Conservation (phyloP, 225 moss, liverwort and hornwort species). For the Thuidium tamariscinum region DNA sequence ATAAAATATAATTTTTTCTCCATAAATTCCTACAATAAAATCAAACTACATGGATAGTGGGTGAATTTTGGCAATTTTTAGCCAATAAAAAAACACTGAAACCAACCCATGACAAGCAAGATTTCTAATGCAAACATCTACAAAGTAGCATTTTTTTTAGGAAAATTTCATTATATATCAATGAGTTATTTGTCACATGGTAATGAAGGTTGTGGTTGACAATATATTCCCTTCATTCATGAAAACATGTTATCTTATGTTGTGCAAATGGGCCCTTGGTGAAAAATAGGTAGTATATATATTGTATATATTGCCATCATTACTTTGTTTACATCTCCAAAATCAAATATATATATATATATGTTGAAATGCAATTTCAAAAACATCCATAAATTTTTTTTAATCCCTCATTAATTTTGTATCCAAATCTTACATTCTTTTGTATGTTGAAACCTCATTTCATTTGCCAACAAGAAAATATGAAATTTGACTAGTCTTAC, state of each 20-base stretch:
- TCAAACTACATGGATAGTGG: too few relatives aligned
- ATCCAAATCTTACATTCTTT: background rate
- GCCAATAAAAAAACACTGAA: too few relatives aligned
- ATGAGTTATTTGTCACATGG: background rate
- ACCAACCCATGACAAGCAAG: too few relatives aligned
- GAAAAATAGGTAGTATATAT: fast-evolving
- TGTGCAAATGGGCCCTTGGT: background rate
- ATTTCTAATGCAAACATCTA: too few relatives aligned
- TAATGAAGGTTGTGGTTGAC: background rate
- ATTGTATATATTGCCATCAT: too few relatives aligned
- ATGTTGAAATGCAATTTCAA: fast-evolving
- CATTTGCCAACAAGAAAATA: background rate
- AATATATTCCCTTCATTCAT: background rate
- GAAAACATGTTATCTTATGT: background rate
- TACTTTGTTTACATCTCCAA: background rate
- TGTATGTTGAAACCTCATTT: fast-evolving
- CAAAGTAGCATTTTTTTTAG: background rate
- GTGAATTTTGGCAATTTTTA: too few relatives aligned
- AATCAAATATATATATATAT: background rate
- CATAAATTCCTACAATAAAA: too few relatives aligned
- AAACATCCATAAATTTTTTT: background rate
- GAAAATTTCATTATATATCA: background rate
- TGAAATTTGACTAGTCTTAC: background rate
- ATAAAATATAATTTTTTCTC: too few relatives aligned
- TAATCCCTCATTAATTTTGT: too few relatives aligned